Conservation (phyloP, 1,284 basidiomycete genomes). For the Thecaphora thlaspeos region DNA sequence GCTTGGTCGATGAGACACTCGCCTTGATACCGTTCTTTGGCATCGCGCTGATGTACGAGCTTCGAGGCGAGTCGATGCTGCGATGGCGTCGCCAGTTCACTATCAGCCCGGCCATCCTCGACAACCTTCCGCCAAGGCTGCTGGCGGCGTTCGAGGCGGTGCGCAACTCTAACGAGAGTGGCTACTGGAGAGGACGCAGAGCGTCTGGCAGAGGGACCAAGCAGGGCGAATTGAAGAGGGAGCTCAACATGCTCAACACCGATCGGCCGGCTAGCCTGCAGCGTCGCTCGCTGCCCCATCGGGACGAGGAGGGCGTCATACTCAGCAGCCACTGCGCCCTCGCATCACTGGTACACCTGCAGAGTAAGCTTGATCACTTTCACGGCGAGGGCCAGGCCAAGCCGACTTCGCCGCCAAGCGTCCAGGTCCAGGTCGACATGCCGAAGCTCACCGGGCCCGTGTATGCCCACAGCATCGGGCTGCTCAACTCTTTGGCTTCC, state of each 20-base stretch:
- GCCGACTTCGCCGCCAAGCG: background rate
- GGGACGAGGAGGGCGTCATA: background rate
- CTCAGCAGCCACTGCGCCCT: conserved; percentile 15
- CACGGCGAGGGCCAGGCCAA: conserved; percentile 4
- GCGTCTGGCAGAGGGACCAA: background rate
- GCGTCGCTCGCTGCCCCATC: background rate
- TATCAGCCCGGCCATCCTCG: background rate
- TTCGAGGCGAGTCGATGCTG: conserved; percentile 11
- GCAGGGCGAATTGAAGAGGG: conserved; percentile 8
- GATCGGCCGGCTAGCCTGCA: conserved; percentile 7
- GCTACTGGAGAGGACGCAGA: too few species aligned
- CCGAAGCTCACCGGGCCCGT: conserved; percentile 14
- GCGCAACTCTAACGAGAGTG: background rate
- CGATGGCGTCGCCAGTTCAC: background rate
- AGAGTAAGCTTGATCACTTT: conserved; percentile 13
- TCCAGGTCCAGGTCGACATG: too few species aligned
- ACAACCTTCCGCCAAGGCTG: conserved; percentile 9
- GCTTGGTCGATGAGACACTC: conserved; percentile 8
- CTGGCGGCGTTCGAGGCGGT: background rate
- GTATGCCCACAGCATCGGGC: conserved; percentile 27
- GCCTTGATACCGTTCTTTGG: conserved; percentile 27
- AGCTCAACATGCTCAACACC: conserved; percentile 14
- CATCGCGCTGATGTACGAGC: conserved; percentile 28
- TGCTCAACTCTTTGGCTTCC: conserved; percentile 21
- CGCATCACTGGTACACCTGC: conserved; percentile 13